Conservation (phyloP, 2,329 filamentous ascomycete species). For the Sclerotinia glacialis region DNA sequence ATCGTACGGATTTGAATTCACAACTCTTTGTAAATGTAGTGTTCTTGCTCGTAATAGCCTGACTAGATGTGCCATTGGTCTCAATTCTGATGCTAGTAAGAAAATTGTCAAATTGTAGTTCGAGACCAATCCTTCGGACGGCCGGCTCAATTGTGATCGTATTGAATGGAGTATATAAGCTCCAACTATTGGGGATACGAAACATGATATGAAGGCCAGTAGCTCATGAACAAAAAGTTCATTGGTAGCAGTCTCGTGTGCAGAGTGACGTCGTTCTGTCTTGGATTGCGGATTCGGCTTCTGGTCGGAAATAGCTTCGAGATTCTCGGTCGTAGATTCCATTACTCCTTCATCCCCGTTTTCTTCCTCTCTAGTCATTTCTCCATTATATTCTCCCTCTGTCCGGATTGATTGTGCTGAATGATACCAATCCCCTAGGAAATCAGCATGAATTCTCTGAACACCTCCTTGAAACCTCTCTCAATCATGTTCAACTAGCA, state of each 20-base stretch:
- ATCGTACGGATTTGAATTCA: conserved; percentile 52
- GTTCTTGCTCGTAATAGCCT: conserved; percentile 77
- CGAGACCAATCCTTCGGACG: conserved; percentile 82
- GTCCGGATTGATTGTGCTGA: conserved; percentile 63
- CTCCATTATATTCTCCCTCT: conserved; percentile 46
- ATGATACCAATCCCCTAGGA: conserved; percentile 66
- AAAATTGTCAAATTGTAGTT: conserved; percentile 94
- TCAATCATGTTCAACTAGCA: neutral
- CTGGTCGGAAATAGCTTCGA: conserved; percentile 30
- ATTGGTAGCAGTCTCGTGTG: conserved; percentile 46
- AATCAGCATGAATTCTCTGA: conserved; percentile 19
- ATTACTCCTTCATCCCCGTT: conserved; percentile 45
- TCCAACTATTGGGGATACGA: conserved; percentile 73
- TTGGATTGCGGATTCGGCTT: conserved; percentile 27
- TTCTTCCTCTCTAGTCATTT: conserved; percentile 43
- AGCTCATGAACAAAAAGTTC: conserved; percentile 75
- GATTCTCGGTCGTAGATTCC: conserved; percentile 34
- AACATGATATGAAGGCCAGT: conserved; percentile 72
- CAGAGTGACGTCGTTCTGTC: conserved; percentile 28
- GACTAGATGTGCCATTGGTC: conserved; percentile 77
- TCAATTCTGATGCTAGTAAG: conserved; percentile 79
- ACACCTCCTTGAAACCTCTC: too few relatives aligned
- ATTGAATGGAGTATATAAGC: conserved; percentile 82
- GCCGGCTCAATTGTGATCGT: conserved; percentile 74
- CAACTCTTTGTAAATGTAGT: conserved; percentile 74